These are phyloP conservation scores for Cercospora zeina DNA, from an alignment of 2,329 filamentous ascomycete genomes.

Conservation along the genomic window DNA sequence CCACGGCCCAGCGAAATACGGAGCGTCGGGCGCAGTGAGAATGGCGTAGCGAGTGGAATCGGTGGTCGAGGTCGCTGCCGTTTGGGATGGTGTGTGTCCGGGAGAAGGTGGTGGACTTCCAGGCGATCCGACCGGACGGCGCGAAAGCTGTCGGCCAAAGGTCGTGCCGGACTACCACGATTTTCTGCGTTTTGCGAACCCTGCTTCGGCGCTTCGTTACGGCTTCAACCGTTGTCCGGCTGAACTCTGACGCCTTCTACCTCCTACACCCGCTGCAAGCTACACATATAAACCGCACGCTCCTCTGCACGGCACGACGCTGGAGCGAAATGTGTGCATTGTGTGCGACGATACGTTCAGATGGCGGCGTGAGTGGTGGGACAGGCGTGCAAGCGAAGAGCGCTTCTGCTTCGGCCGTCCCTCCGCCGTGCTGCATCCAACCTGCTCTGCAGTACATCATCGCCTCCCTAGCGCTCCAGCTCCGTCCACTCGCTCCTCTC, in stretches of 20 bases:
- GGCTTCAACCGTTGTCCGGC: constrained; percentile 6
- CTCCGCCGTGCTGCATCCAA: constrained; percentile 6
- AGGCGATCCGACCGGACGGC: constrained; percentile 8
- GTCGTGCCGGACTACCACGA: constrained; percentile 4
- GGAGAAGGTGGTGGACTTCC: constrained; percentile 5
- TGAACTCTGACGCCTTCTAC: background rate
- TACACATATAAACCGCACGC: background rate
- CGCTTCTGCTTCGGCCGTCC: constrained; percentile 2
- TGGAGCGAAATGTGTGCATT: background rate
- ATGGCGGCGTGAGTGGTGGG: background rate
- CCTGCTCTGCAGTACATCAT: constrained; percentile 14
- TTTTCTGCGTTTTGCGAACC: constrained; percentile 6
- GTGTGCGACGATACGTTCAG: background rate
- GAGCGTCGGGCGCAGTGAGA: background rate
- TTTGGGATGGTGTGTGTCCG: constrained; percentile 6
- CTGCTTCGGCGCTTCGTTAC: background rate
- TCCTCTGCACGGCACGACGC: background rate
- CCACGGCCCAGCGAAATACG: constrained; percentile 5
- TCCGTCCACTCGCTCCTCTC: constrained; percentile 13
- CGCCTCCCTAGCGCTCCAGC: constrained; percentile 9
- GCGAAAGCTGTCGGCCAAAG: constrained; percentile 7
- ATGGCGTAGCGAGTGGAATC: constrained; percentile 15
- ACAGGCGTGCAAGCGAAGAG: background rate
- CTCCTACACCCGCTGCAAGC: background rate
- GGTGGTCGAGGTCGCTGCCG: constrained; percentile 3